Evolutionary conservation across 2,329 filamentous ascomycete species (phyloP), one percentile per base, ranked within the genome.

Genomic region (Clarireedia sp.): DNA sequence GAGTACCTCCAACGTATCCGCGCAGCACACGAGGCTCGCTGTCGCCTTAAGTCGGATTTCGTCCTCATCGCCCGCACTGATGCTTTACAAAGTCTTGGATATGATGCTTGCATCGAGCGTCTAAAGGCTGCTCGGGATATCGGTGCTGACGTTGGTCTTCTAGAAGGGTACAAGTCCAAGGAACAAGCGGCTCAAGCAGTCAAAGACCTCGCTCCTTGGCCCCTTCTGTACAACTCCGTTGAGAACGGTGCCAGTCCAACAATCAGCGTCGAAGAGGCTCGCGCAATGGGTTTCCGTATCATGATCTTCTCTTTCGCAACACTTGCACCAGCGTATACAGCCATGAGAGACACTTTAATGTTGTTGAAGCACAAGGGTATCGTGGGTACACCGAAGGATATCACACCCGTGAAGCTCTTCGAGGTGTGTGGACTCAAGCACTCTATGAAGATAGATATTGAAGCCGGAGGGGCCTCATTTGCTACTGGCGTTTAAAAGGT

Each of bases 41-140:
- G 74, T 21, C 69, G 71, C n/a, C 65, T 76, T 40, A 72, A 73
- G 12, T 75, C 74, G 7, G 81, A 85, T 59, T 81, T 86, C 37
- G 74, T 86, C 21, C 74, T 86, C 54, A 85, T 86, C 57, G 82
- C 82, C 1, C 73, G 83, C 17, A 85, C 82, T 0, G 83, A 86
- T 60, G 79, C 82, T 1, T 68, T 83, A 2, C 80, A 83, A 59
- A 70, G 72, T 0, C 71, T 74, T 5, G 82, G 81, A 0, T 85
- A 78, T 58, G 79, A 80, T 9, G 80, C 79, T 62, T 77, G 79
- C 3, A 67, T 83, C 14, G 62, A 62, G 2, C 70, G 81, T 2
- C 68, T 85, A 16, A 71, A 71, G 52, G 73, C 68, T 0, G 82
- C 82, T 0, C 69, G 75, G 0, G 72, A 73, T 2, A 75, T 75